Conservation (phyloP, 2,329 filamentous ascomycete species). For the Aurifilum marmelostoma region DNA sequence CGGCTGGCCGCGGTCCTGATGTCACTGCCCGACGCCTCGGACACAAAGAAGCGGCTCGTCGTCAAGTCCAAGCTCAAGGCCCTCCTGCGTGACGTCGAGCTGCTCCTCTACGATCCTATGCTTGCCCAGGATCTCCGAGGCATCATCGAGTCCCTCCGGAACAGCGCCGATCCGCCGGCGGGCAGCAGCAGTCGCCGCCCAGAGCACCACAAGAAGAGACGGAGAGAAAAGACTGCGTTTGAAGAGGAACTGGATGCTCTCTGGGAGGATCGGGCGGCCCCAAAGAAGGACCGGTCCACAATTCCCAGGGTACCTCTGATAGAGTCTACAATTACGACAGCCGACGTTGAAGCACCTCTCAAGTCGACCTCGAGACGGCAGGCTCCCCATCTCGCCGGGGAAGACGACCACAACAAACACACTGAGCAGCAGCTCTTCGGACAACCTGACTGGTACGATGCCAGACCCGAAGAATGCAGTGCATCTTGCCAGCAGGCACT, state of each 20-base stretch:
- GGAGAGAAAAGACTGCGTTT: background rate
- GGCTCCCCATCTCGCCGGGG: no score
- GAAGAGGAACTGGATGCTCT: background rate
- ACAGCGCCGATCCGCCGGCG: background rate
- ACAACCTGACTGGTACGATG: background rate
- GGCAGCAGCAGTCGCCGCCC: background rate
- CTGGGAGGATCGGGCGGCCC: background rate
- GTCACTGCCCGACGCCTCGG: background rate
- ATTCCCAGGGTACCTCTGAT: background rate
- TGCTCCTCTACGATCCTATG: background rate
- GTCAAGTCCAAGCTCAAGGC: conserved; percentile 14
- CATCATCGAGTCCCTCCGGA: conserved; percentile 3
- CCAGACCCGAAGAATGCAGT: background rate
- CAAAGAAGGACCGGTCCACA: background rate
- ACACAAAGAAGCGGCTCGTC: background rate
- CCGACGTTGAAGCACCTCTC: background rate
- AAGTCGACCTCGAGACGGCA: background rate
- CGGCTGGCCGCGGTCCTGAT: conserved; percentile 11
- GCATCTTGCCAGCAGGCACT: background rate
- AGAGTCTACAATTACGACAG: background rate
- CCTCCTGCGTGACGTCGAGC: conserved; percentile 7
- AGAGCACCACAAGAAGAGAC: background rate
- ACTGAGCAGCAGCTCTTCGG: background rate
- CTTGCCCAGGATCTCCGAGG: conserved; percentile 4
- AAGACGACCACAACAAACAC: background rate